These are phyloP conservation scores for Pterocarpus santalinus DNA, from an alignment of 306 rosid genomes.

Conservation along the genomic window DNA sequence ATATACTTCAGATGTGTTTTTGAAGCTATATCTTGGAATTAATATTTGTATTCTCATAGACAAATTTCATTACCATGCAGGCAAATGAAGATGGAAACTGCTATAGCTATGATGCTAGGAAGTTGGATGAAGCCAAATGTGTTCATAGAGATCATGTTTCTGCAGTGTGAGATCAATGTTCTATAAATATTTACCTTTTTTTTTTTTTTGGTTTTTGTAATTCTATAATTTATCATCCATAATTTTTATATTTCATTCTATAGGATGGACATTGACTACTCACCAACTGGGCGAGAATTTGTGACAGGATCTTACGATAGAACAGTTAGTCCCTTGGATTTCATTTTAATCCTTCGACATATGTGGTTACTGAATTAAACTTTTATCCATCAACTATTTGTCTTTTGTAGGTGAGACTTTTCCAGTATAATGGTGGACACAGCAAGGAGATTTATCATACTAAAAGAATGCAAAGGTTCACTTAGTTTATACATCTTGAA, in stretches of 20 bases:
- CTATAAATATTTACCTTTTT: slow-evolving; percentile 1
- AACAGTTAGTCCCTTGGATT: slow-evolving; percentile 72
- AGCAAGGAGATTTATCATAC: slow-evolving; percentile 94
- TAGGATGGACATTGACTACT: slow-evolving; percentile 95
- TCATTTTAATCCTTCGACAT: slow-evolving; percentile 11
- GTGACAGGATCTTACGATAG: slow-evolving; percentile 98
- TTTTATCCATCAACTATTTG: background rate
- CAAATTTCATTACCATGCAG: no score
- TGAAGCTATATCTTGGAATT: background rate
- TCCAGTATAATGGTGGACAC: slow-evolving; percentile 91
- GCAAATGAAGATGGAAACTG: no score
- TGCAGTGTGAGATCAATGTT: slow-evolving; percentile 76
- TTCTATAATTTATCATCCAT: background rate
- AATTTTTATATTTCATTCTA: slow-evolving; percentile 8
- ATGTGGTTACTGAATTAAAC: slow-evolving; percentile 14
- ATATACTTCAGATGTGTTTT: slow-evolving; percentile 22
- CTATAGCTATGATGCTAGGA: slow-evolving; percentile 47
- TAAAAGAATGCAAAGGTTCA: slow-evolving; percentile 94
- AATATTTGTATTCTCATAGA: no score
- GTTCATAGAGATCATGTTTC: slow-evolving; percentile 94
- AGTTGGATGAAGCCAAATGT: slow-evolving; percentile 78
- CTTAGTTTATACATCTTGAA: slow-evolving; percentile 10
- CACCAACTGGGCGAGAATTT: slow-evolving; percentile 98
- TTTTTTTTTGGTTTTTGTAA: background rate
- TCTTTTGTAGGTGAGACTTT: slow-evolving; percentile 75